Evolutionary conservation across 495 filamentous ascomycete genomes (phyloP).

Genomic region (Neurospora cerealis): DNA sequence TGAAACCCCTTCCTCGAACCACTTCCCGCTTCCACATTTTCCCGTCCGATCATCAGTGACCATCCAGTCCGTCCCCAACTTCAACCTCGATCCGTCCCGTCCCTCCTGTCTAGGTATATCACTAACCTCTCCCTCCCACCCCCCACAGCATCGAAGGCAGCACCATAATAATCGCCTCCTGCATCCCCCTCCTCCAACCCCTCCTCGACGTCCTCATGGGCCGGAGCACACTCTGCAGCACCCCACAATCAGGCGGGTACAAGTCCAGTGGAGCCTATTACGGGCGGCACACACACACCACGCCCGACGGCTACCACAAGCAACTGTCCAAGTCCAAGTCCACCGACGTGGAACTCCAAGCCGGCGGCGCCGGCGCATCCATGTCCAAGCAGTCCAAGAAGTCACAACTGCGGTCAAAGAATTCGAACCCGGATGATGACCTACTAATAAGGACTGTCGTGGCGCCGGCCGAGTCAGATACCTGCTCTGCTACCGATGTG

Average conservation of each 20-base stretch:
- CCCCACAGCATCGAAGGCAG: constrained; percentile 39
- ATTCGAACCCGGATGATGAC: not conserved
- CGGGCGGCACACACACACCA: not conserved
- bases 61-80: no score
- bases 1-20: no score
- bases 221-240: not conserved
- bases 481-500: not conserved
- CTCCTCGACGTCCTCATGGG: constrained; percentile 20
- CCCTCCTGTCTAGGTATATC: no score
- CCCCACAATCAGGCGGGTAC: not conserved
- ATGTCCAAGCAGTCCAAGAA: not conserved
- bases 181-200: constrained; percentile 38
- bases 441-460: not conserved
- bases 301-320: not conserved
- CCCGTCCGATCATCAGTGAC: no score
- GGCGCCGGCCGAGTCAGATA: not conserved
- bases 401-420: not conserved
- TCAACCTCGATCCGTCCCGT: no score
- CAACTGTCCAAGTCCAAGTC: not conserved
- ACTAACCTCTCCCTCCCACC: no score
- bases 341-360: not conserved
- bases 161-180: constrained; percentile 38
- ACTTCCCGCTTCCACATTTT: no score
- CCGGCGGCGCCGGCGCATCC: not conserved
- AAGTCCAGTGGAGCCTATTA: not conserved